phyloP scores from a whole-genome alignment of 2,329 filamentous ascomycete species.

The Sporothrix euskadiensis region DNA sequence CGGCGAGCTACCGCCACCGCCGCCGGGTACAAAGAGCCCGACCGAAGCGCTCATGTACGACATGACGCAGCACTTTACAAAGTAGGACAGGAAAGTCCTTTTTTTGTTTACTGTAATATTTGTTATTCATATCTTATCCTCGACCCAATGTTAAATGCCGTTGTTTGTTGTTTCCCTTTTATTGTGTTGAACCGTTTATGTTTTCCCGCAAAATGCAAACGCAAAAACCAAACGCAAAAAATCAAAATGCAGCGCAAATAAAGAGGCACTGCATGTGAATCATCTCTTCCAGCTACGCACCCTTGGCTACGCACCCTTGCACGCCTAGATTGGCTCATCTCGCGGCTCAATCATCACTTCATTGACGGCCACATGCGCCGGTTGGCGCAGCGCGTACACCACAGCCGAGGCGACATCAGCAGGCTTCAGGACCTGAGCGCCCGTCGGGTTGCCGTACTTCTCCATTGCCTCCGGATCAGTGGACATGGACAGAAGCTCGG shows the following conservation, averaged over 20 bases:
- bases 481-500: slow-evolving; percentile 71
- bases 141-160: not conserved
- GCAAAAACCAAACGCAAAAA: not conserved
- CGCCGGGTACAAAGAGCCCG: slow-evolving; percentile 22
- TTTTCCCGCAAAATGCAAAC: not conserved
- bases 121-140: not conserved
- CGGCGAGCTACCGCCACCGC: slow-evolving; percentile 5
- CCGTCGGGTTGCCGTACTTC: slow-evolving; percentile 74
- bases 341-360: slow-evolving; percentile 77
- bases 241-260: not conserved
- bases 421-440: slow-evolving; percentile 72
- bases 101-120: not conserved
- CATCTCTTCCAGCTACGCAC: not conserved
- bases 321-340: slow-evolving; percentile 66
- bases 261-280: not conserved
- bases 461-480: slow-evolving; percentile 75
- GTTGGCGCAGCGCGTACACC: slow-evolving; percentile 72
- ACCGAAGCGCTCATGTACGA: slow-evolving; percentile 30
- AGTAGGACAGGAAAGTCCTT: not conserved
- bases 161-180: not conserved
- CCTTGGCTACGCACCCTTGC: slow-evolving; percentile 21
- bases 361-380: slow-evolving; percentile 74
- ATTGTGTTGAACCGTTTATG: slow-evolving; percentile 13
- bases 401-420: slow-evolving; percentile 73
- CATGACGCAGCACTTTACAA: slow-evolving; percentile 32